Conservation (phyloP, 148 eudicot species). For the Drosera capensis region DNA sequence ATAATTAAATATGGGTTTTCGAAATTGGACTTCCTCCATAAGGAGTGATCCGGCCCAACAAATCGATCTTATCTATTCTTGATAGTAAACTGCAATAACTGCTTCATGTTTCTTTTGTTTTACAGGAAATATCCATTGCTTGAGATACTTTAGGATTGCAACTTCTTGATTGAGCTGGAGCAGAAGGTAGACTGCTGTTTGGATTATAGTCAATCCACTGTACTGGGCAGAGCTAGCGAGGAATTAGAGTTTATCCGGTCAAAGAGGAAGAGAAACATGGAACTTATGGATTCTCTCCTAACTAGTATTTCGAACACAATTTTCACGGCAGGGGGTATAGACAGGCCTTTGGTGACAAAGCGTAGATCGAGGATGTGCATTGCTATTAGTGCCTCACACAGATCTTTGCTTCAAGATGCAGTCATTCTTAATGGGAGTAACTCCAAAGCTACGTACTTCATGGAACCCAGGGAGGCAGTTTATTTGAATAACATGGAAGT, state of each 20-base stretch:
- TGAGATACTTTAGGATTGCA: constrained; percentile 52
- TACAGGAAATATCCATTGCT: constrained; percentile 77
- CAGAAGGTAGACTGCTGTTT: constrained; percentile 62
- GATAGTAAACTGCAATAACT: too few species aligned
- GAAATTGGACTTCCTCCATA: too few species aligned
- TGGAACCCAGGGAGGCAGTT: constrained; percentile 92
- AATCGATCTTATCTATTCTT: too few species aligned
- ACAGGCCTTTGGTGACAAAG: constrained; percentile 59
- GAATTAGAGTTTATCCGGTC: constrained; percentile 68
- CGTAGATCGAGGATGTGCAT: constrained; percentile 97
- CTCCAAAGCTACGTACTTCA: constrained; percentile 85
- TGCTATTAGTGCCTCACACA: constrained; percentile 60
- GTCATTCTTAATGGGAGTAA: constrained; percentile 59
- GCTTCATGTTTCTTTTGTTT: too few species aligned
- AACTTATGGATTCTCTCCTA: constrained; percentile 51
- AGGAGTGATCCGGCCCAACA: too few species aligned
- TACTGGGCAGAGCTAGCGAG: constrained; percentile 87
- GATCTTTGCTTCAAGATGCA: constrained; percentile 58
- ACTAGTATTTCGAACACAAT: constrained; percentile 38
- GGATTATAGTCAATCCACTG: constrained; percentile 50
- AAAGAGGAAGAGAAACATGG: constrained; percentile 74
- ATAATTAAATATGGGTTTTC: too few species aligned
- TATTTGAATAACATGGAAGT: constrained; percentile 88
- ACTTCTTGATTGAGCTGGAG: constrained; percentile 68
- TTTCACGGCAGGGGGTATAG: constrained; percentile 81